Percentiles rank a stretch among this genome's conserved stretches.
Conservation (phyloP, 2,329 filamentous ascomycete species). For the Cladosporium oxysporum region DNA sequence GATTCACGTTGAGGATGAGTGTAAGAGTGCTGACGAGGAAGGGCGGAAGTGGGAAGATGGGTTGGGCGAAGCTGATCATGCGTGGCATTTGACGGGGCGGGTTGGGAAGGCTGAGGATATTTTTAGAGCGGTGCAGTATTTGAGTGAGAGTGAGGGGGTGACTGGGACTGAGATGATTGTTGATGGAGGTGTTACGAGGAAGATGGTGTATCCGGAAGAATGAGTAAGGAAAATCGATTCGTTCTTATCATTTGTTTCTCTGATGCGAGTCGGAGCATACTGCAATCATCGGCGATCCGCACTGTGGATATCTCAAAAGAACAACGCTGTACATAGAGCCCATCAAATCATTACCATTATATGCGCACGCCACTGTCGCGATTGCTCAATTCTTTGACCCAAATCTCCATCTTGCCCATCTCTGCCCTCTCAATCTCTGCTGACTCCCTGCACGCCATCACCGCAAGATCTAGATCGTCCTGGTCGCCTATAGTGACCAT, state of each 20-base stretch:
- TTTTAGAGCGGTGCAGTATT: conserved; percentile 43
- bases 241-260: neutral
- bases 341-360: neutral
- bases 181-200: conserved; percentile 49
- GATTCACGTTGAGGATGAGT: conserved; percentile 53
- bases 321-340: neutral
- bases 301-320: neutral
- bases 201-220: conserved; percentile 47
- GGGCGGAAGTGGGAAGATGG: conserved; percentile 49
- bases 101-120: conserved; percentile 55
- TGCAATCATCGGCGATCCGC: neutral
- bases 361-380: neutral
- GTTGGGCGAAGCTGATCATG: conserved; percentile 46
- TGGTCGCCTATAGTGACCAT: conserved; percentile 98
- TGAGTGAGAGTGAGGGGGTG: conserved; percentile 43
- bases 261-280: neutral
- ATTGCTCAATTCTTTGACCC: conserved; percentile 24
- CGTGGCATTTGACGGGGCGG: conserved; percentile 53
- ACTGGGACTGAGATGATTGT: conserved; percentile 50
- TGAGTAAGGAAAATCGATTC: neutral
- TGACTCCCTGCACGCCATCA: conserved; percentile 62
- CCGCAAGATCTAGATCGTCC: conserved; percentile 89
- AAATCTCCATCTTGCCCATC: conserved; percentile 91
- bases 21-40: conserved; percentile 44
- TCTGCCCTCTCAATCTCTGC: conserved; percentile 69